Base-by-base conservation (phyloP, 31 red algal species). In the Bonnemaisonia californica region DNA sequence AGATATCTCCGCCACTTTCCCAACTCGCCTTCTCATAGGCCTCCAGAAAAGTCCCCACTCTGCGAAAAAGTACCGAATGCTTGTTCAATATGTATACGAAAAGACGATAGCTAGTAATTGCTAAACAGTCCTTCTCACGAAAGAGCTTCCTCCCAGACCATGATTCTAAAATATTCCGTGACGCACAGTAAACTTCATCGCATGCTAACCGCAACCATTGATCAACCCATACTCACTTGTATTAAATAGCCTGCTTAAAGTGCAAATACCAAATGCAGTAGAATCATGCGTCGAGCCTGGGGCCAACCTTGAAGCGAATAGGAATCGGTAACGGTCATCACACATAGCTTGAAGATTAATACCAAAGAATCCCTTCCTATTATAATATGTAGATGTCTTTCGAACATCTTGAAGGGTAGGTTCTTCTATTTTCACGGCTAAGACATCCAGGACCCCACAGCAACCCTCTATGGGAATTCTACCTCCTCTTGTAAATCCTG, bases 281-380 rank as follows among this genome's bases (percentile, higher is more conserved):
- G 13, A 54, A 24, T 76, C 71, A 56, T 58, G 41, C 23, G 71
- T 45, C 5, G 41, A 60, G 56, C 71, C 71, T 12, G 71, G 47
- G 7, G 71, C 29, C 8, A 76, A 24, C 8, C 0, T 27, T n/a
- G 57, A 79, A 11, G 64, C 0, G 23, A 79, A 79, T 18, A 5
- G 27, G 29, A 79, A 79, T 5, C 75, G 19, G 19, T 59, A 31
- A 4, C 22, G 0, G 34, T 0, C 40, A 54, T 82, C 78, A 54
- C 27, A 82, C 27, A 82, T 55, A 28, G 58, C 62, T 47, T 82
- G 64, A 30, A 51, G 12, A 22, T 81, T 69, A 18, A 81, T 37
- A 24, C 62, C 77, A 57, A 81, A 69, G 16, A 36, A 81, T 65
- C 77, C 59, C 41, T 54, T 81, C 0, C 77, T 30, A 41, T 81